phyloP scores from a whole-genome alignment of 495 filamentous ascomycete genomes.

The Darksidea phi region DNA sequence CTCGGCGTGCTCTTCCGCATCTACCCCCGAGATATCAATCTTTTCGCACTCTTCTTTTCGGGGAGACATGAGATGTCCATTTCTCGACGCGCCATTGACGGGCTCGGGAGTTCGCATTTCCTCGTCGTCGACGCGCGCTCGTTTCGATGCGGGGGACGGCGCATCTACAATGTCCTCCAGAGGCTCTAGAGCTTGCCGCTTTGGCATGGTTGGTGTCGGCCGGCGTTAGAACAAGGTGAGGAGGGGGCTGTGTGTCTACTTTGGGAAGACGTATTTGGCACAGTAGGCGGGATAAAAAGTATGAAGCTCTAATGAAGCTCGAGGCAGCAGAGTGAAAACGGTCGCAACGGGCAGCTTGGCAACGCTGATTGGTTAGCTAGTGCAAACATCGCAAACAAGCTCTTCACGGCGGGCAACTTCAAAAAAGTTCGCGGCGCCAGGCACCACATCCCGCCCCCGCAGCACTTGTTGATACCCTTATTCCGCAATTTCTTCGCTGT shows the following conservation, averaged over 20 bases:
- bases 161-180: constrained; percentile 62
- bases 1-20: constrained; percentile 42
- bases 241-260: neutral
- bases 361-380: constrained; percentile 3
- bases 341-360: neutral
- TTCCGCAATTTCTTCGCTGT: neutral
- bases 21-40: constrained; percentile 39
- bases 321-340: constrained; percentile 4
- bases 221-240: neutral
- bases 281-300: too few species aligned
- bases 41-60: constrained; percentile 28
- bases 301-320: neutral
- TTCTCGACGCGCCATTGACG: constrained; percentile 37
- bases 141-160: constrained; percentile 75
- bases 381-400: constrained; percentile 29
- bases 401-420: constrained; percentile 25
- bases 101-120: constrained; percentile 41
- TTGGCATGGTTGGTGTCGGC: constrained; percentile 58
- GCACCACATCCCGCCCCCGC: constrained; percentile 22
- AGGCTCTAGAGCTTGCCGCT: constrained; percentile 73
- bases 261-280: neutral
- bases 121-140: constrained; percentile 63
- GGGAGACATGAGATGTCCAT: constrained; percentile 43
- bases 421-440: constrained; percentile 31
- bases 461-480: constrained; percentile 6